phyloP scores from a whole-genome alignment of 148 eudicot species.

The Rhododendron henanense region DNA sequence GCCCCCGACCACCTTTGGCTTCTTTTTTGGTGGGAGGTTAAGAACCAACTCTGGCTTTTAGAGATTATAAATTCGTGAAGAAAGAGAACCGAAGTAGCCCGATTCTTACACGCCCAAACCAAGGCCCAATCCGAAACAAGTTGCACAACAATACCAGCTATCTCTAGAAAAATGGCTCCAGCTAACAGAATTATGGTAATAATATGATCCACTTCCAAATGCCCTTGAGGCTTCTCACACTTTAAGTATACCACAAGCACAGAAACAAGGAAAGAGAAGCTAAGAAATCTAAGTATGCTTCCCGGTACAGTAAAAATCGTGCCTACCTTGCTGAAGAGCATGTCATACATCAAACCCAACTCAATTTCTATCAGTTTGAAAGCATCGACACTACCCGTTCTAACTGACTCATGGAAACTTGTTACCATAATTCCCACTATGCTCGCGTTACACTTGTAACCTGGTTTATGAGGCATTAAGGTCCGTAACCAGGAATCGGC shows the following conservation, averaged over 20 bases:
- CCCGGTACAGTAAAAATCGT: not conserved
- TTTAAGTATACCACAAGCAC: not conserved
- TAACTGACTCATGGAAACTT: not conserved
- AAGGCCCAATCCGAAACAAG: slow-evolving; percentile 12
- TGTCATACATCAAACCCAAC: slow-evolving; percentile 9
- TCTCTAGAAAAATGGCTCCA: slow-evolving; percentile 7
- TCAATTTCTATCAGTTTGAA: slow-evolving; percentile 7
- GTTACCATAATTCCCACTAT: not conserved
- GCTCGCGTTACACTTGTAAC: not conserved
- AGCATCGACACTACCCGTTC: not conserved
- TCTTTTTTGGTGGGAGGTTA: not conserved
- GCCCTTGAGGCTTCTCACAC: not conserved
- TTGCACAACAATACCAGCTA: not conserved
- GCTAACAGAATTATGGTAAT: not conserved
- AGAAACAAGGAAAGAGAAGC: not conserved
- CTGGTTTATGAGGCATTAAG: not conserved
- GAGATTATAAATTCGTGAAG: not conserved
- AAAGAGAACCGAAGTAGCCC: not conserved
- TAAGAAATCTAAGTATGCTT: not conserved
- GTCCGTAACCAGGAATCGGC: not conserved
- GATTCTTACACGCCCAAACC: not conserved
- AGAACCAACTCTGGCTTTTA: not conserved
- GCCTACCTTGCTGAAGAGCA: slow-evolving; percentile 8
- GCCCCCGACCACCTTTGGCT: not conserved
- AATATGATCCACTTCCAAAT: not conserved